Percentiles rank a stretch among this genome's conserved stretches.
These are phyloP conservation scores for Scutellaria barbata DNA, from an alignment of 257 asterid species.

Conservation along the genomic window DNA sequence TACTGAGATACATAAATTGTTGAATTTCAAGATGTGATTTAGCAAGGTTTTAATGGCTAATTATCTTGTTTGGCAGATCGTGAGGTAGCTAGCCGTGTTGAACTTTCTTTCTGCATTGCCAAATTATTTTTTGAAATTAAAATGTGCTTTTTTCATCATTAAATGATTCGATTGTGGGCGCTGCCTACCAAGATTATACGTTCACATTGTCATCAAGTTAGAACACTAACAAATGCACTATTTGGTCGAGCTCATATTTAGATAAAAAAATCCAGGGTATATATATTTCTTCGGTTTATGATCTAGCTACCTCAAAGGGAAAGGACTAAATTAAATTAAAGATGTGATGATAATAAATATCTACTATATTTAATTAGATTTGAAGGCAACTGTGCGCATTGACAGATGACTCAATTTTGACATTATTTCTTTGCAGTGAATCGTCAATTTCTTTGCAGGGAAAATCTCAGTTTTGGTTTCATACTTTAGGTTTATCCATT, in stretches of 20 bases:
- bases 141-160: constrained; percentile 30
- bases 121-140: constrained; percentile 1
- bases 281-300: too few relatives aligned
- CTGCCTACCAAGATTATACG: constrained; percentile 28
- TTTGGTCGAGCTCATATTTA: too few relatives aligned
- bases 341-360: not conserved
- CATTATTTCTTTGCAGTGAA: constrained; percentile 30
- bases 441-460: not conserved
- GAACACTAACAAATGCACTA: too few relatives aligned
- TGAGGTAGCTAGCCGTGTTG: constrained; percentile 26
- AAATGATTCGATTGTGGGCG: constrained; percentile 28
- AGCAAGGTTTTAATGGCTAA: constrained; percentile 12
- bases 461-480: too few relatives aligned
- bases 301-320: constrained; percentile 11
- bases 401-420: constrained; percentile 12
- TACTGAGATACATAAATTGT: not conserved
- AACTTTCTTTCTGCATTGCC: constrained; percentile 5
- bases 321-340: not conserved
- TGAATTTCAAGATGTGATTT: constrained; percentile 1
- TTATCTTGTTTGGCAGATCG: constrained; percentile 29
- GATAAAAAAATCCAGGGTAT: too few relatives aligned
- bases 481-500: too few relatives aligned
- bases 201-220: constrained; percentile 19
- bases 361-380: not conserved
- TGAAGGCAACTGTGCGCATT: constrained; percentile 4